A percentile compares a stretch with the other conserved stretches of the same genome.
Evolutionary conservation across 345 rosid genomes (phyloP).

Genomic region (Hibiscus mutabilis): DNA sequence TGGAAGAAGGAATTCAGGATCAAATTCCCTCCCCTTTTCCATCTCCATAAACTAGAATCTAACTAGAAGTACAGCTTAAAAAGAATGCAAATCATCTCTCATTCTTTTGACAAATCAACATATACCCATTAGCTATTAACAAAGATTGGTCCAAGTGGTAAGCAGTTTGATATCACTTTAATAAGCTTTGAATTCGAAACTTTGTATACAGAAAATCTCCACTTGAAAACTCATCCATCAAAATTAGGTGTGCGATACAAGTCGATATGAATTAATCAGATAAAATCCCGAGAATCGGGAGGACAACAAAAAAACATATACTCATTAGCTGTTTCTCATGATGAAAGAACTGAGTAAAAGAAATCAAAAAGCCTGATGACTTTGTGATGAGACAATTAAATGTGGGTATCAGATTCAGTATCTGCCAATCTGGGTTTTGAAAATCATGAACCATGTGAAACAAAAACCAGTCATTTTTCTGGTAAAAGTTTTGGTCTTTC

Average conservation of each 20-base stretch:
- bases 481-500: too few species aligned
- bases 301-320: too few species aligned
- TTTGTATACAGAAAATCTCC: too few species aligned
- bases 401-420: constrained; percentile 24
- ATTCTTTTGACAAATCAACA: too few species aligned
- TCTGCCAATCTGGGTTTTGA: background rate
- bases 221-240: too few species aligned
- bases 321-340: constrained; percentile 6
- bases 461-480: background rate
- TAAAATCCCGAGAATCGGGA: too few species aligned
- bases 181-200: too few species aligned
- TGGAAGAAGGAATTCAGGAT: constrained; percentile 19
- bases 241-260: too few species aligned
- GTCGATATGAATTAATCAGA: too few species aligned
- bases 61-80: background rate
- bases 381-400: background rate
- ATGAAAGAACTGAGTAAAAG: background rate
- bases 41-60: constrained; percentile 8
- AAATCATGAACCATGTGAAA: background rate
- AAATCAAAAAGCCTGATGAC: background rate
- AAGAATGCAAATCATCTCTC: background rate
- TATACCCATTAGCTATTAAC: background rate
- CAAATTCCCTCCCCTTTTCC: constrained; percentile 19
- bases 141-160: too few species aligned
- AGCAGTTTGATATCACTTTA: too few species aligned